Percentiles rank a stretch among this genome's conserved stretches.
Evolutionary conservation across 2,329 filamentous ascomycete species (phyloP).

Genomic region (Zymoseptoria crescenta): DNA sequence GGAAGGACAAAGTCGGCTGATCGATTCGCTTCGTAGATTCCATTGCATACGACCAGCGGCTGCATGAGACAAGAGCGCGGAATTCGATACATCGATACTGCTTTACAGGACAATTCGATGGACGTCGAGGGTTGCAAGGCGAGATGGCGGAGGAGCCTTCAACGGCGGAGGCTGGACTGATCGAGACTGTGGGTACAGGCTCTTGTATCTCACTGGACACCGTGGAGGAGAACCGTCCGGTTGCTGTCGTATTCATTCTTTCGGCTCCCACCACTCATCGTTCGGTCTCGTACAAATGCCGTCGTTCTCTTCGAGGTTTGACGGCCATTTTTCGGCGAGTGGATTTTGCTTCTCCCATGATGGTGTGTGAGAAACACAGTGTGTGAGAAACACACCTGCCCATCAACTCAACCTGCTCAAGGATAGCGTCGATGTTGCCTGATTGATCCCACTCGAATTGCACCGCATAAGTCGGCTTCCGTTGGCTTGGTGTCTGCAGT

Average conservation of each 20-base stretch:
- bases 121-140: neutral
- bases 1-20: neutral
- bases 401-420: neutral
- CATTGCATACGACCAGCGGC: too few relatives aligned
- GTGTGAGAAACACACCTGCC: neutral
- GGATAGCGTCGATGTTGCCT: neutral
- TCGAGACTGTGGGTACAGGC: neutral
- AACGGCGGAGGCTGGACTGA: neutral
- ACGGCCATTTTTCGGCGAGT: neutral
- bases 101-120: neutral
- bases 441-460: too few relatives aligned
- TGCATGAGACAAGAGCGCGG: too few relatives aligned
- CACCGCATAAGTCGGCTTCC: too few relatives aligned
- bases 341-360: neutral
- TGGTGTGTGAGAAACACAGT: neutral
- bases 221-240: neutral
- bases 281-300: neutral
- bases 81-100: too few relatives aligned
- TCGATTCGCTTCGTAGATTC: neutral
- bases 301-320: neutral
- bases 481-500: too few relatives aligned
- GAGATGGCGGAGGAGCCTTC: neutral
- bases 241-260: neutral
- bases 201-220: neutral
- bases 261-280: neutral